phyloP scores from a whole-genome alignment of 805 yeast species.

The Geotrichum ghanense region DNA sequence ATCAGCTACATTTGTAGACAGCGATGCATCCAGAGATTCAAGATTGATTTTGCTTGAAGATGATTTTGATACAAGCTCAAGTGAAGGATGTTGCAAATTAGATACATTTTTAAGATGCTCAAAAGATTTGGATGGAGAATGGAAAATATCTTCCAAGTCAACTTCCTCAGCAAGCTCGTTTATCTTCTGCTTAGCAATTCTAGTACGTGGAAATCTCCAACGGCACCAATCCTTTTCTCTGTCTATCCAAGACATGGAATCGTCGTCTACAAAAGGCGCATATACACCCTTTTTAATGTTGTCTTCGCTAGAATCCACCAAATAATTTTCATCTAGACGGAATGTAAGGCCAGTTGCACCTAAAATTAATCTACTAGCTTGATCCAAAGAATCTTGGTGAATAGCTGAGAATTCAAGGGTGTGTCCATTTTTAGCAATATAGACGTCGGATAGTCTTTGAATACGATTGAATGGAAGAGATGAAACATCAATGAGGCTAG shows the following conservation, averaged over 20 bases:
- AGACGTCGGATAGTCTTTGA: conserved; percentile 22
- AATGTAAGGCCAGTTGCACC: background rate
- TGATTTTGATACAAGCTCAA: background rate
- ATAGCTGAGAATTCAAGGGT: background rate
- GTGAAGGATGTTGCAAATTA: too few relatives aligned
- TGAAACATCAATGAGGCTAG: conserved; percentile 7
- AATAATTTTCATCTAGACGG: conserved; percentile 3
- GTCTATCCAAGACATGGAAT: background rate
- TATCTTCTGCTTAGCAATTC: background rate
- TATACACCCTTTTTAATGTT: conserved; percentile 6
- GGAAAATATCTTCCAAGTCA: background rate
- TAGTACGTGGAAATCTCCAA: background rate
- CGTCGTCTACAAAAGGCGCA: conserved; percentile 9
- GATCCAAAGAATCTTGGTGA: background rate
- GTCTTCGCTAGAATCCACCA: conserved; percentile 10
- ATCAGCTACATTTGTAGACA: conserved; percentile 3
- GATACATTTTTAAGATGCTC: background rate
- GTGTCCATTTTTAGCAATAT: conserved; percentile 10
- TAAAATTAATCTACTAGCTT: background rate
- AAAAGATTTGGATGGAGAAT: background rate
- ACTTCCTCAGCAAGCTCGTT: background rate
- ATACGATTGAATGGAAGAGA: conserved; percentile 15
- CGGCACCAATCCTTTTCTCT: conserved; percentile 1
- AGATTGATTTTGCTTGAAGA: background rate
- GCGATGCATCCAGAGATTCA: background rate